Base-by-base conservation (phyloP, 306 rosid genomes). In the Dryas alaskensis region DNA sequence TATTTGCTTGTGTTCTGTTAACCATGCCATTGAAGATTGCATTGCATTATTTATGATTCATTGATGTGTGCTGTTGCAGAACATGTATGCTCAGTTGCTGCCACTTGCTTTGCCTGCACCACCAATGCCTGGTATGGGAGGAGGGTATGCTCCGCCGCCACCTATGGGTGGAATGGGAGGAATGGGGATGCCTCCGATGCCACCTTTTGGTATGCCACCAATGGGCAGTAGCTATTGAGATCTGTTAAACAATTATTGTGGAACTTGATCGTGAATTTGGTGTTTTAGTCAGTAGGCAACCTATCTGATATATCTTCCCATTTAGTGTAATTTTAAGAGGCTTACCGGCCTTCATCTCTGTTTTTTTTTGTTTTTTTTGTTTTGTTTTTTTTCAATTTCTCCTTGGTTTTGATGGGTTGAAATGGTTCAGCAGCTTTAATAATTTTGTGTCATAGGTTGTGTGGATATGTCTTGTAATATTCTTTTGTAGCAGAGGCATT, bases 41-140 rank as follows among this genome's bases (percentile, higher is more conserved):
- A 9, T 49, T 52, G 43, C 58, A 3, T 2, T 22, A 39, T 22
- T 22, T 22, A 22, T 52, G 63, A 70, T 54, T 58, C 47, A 55
- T 52, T 65, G 46, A 10, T 37, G 22, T 78, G 67, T 58, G 58
- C 19, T 73, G 68, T 80, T 88, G 89, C 92, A 93, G 98, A 94
- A 94, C 86, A 94, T 94, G 98, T 91, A 94, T 77, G 97, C 98
- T 60, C 97, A 91, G 64, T 84, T 94, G 83, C 80, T 94, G 85
- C 98, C 98, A 69, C 98, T 93, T 75, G 97, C 98, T 65, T 84
- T 94, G 82, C 97, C 97, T 76, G 99, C 99, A 64, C 99, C 97
- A 42, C 97, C 97, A 63, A 87, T 93, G 88, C 96, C 96, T 8
- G 97, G 96, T 54, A 90, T 92, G 95, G 96, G 90, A 73, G 98